Base-by-base conservation (phyloP, 2,329 filamentous ascomycete species). In the Periconia sp. region DNA sequence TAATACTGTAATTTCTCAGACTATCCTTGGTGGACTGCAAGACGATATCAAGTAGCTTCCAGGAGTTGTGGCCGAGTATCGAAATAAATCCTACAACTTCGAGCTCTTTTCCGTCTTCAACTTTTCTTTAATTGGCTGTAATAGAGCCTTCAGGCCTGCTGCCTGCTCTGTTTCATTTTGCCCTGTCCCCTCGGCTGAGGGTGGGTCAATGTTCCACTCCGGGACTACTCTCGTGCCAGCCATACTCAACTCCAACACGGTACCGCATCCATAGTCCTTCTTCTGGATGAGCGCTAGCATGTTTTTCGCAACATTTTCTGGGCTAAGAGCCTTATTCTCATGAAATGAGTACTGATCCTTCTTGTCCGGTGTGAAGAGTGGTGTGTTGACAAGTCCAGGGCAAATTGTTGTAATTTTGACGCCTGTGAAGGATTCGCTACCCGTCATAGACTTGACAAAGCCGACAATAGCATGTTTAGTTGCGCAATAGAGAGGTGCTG, bases 391-490 rank as follows among this genome's bases (percentile, higher is more conserved):
- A 0, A 49, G 40, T 0, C 40, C 58, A 3, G 63, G 61, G n/a
- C 60, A 65, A 9, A 66, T 54, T 0, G 56, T 50, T 1, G 63
- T 65, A 8, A 66, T 32, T 30, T 65, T 66, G 28, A 66, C 58
- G 24, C 60, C 59, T 2, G 61, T 65, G 17, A 65, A 37, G 9
- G 51, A 18, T 19, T 66, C 63, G 3, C 47, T 58, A 22, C 50
- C 35, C 30, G 48, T 56, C 34, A 66, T 44, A 2, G 53, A 63
- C 41, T 66, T 65, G 15, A 63, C 56, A 34, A 65, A 66, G 28
- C 63, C 61, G 6, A 65, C 51, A 6, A 66, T 50, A 10, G 63
- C 61, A 31, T 66, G 63, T 34, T 66, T 65, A 1, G 60, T 65
- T 10, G 63, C 63, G 28, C 54, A 61, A 37, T 66, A 66, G 8